These are phyloP conservation scores for Beauveria brongniartii DNA, from an alignment of 2,329 filamentous ascomycete genomes.

Conservation along the genomic window DNA sequence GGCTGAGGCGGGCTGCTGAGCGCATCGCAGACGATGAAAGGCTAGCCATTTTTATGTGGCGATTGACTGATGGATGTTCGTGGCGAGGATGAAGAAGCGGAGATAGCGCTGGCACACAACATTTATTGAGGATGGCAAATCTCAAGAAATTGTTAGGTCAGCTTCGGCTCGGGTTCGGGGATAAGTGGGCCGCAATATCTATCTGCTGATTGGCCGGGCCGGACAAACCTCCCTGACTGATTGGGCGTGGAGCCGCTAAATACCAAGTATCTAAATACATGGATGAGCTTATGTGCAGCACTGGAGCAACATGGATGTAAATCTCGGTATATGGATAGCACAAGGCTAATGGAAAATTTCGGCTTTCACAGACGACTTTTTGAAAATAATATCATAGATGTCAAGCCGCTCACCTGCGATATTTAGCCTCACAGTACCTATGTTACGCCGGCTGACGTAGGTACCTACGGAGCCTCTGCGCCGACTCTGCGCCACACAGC, in stretches of 20 bases:
- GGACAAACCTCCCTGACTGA: neutral
- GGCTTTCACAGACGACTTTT: neutral
- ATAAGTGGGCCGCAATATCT: conserved; percentile 8
- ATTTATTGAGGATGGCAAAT: conserved; percentile 10
- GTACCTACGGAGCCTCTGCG: neutral
- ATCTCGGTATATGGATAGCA: neutral
- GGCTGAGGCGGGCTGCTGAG: conserved; percentile 59
- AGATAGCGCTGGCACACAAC: conserved; percentile 2
- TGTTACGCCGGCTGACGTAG: neutral
- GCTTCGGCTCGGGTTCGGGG: conserved; percentile 14
- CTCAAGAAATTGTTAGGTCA: conserved; percentile 14
- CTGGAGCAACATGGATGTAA: neutral
- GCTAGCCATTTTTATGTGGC: conserved; percentile 45
- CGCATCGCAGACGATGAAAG: conserved; percentile 62
- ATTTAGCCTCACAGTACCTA: neutral
- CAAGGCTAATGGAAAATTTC: neutral
- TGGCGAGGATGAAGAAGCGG: conserved; percentile 7
- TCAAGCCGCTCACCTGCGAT: neutral
- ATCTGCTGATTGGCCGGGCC: conserved; percentile 4
- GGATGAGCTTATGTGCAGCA: neutral
- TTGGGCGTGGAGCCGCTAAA: neutral
- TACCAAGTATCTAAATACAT: neutral
- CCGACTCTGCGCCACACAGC: conserved; percentile 9
- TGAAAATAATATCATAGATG: neutral
- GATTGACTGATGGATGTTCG: conserved; percentile 13